Conservation (phyloP, 805 yeast genomes). For the Spathaspora arborariae region DNA sequence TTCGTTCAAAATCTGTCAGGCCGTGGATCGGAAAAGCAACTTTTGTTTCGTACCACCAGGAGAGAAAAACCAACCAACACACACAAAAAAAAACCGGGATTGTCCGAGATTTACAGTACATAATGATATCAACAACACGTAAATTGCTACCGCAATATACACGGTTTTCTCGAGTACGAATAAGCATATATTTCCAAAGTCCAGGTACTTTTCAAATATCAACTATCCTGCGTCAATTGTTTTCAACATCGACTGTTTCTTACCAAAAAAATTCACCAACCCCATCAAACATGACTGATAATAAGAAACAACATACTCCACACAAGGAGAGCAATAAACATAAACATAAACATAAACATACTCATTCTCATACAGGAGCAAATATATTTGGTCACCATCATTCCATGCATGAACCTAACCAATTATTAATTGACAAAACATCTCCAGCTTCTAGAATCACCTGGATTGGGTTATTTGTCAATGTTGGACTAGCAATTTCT, state of each 20-base stretch:
- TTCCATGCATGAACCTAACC: constrained; percentile 43
- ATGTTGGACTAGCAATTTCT: constrained; percentile 79
- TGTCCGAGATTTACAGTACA: no score
- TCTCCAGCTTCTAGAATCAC: constrained; percentile 93
- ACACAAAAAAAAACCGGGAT: not conserved
- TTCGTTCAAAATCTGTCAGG: not conserved
- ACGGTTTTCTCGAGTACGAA: not conserved
- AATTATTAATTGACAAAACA: constrained; percentile 27
- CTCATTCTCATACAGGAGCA: constrained; percentile 14
- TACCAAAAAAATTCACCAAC: not conserved
- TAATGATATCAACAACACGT: not conserved
- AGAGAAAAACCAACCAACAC: no score
- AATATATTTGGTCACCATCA: constrained; percentile 40
- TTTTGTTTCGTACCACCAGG: not conserved
- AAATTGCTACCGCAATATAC: not conserved
- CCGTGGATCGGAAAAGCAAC: not conserved
- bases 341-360: no score
- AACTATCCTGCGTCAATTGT: not conserved
- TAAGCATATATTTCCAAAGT: not conserved
- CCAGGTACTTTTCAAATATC: not conserved
- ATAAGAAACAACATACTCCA: not conserved
- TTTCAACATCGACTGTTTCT: not conserved
- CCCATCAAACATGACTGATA: not conserved
- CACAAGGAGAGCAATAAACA: not conserved
- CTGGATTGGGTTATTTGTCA: constrained; percentile 82